Conservation (phyloP, 78 protist species). For the Speleostelium caveatum region DNA sequence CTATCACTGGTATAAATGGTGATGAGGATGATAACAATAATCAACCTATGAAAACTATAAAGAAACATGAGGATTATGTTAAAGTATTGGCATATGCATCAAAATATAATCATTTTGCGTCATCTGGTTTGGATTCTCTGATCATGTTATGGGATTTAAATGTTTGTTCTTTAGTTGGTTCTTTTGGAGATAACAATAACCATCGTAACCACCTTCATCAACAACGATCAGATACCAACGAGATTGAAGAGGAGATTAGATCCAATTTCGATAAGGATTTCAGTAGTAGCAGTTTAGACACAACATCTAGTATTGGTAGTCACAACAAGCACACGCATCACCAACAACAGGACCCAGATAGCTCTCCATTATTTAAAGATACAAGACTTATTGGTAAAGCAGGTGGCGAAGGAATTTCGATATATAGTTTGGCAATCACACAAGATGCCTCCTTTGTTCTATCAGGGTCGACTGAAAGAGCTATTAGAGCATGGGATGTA, state of each 20-base stretch:
- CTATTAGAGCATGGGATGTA: slow-evolving; percentile 56
- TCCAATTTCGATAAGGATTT: background rate
- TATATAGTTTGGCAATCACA: slow-evolving; percentile 58
- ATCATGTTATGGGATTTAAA: slow-evolving; percentile 68
- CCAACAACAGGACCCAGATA: background rate
- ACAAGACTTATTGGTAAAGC: slow-evolving; percentile 15
- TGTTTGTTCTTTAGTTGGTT: background rate
- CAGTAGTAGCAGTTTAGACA: background rate
- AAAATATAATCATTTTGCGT: slow-evolving; percentile 36
- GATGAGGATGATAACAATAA: background rate
- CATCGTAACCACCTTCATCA: background rate
- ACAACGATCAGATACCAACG: background rate
- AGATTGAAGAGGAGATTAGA: too few species aligned
- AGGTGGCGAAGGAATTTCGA: slow-evolving; percentile 71
- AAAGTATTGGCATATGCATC: slow-evolving; percentile 65
- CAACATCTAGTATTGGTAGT: slow-evolving; percentile 2
- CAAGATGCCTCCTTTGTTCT: slow-evolving; percentile 44
- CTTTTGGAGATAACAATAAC: background rate
- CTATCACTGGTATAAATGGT: too few species aligned
- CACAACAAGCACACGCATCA: background rate
- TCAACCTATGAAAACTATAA: slow-evolving; percentile 4
- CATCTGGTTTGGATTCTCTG: slow-evolving; percentile 69
- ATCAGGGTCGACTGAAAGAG: slow-evolving; percentile 45
- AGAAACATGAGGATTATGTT: slow-evolving; percentile 71
- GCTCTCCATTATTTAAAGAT: slow-evolving; percentile 29